phyloP scores from a whole-genome alignment of 257 asterid genomes.

The Salvia miltiorrhiza region DNA sequence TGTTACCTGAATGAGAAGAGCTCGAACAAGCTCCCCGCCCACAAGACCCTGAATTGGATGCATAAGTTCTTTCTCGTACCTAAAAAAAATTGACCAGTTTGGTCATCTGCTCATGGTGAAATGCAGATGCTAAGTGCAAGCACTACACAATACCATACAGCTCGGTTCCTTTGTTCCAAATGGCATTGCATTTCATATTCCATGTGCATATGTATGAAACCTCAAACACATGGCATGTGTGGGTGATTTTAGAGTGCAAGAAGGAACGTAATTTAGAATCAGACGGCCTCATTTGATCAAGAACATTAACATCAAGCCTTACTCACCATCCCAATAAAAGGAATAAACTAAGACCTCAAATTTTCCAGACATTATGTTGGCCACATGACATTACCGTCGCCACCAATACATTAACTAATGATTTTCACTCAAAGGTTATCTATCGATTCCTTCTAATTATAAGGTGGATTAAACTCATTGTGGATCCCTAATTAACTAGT shows the following conservation, averaged over 20 bases:
- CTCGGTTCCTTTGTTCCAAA: not conserved
- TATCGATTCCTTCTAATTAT: not conserved
- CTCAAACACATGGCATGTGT: not conserved
- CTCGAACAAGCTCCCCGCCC: constrained; percentile 92
- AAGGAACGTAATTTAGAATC: not conserved
- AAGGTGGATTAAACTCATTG: not conserved
- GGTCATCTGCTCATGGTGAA: constrained; percentile 15
- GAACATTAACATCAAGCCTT: not conserved
- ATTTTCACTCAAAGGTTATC: not conserved
- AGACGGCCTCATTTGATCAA: not conserved
- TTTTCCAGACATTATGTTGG: constrained; percentile 6
- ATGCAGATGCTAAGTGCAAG: constrained; percentile 19
- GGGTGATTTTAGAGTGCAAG: not conserved
- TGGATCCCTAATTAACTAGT: constrained; percentile 7
- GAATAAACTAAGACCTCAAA: not conserved
- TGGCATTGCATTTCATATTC: not conserved
- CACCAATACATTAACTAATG: constrained; percentile 4
- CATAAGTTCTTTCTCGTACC: constrained; percentile 91
- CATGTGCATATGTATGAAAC: not conserved
- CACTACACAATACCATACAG: constrained; percentile 4
- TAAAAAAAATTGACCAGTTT: constrained; percentile 17
- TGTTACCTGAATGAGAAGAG: constrained; percentile 88
- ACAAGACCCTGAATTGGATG: constrained; percentile 94
- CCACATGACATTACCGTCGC: not conserved
- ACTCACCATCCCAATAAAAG: not conserved